A percentile compares a stretch with the other conserved stretches of the same genome.
Evolutionary conservation across 129 eudicot genomes (phyloP).

Genomic region (Pulicaria dysenterica): DNA sequence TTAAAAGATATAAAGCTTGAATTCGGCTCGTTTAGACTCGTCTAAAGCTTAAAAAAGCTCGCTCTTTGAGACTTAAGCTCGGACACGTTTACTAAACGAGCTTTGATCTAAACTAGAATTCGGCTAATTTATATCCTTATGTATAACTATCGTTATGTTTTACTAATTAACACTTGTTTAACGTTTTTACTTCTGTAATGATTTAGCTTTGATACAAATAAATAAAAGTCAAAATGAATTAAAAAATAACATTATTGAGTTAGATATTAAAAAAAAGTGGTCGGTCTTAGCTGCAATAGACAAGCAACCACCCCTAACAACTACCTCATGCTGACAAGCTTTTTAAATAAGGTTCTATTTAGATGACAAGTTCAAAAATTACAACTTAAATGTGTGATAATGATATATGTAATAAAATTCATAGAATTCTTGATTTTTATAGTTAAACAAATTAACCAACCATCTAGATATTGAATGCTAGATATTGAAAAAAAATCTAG

Average conservation of each 20-base stretch:
- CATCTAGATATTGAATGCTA: no score
- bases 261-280: constrained; percentile 13
- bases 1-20: no score
- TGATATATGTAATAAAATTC: background rate
- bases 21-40: no score
- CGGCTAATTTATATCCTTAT: no score
- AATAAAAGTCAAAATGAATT: constrained; percentile 19
- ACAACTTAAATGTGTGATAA: background rate
- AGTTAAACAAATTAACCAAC: no score
- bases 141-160: background rate
- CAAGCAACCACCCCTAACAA: constrained; percentile 28
- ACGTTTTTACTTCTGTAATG: background rate
- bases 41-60: no score
- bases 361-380: background rate
- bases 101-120: no score
- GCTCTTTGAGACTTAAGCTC: no score
- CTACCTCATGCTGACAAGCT: constrained; percentile 27
- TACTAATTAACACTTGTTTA: background rate
- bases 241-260: constrained; percentile 30
- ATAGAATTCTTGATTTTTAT: no score
- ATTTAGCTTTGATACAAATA: background rate
- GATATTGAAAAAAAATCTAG: no score
- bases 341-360: background rate
- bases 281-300: constrained; percentile 25
- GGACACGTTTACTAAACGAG: no score